phyloP scores from a whole-genome alignment of 768 basidiomycete genomes.

The Termitomyces heimii region DNA sequence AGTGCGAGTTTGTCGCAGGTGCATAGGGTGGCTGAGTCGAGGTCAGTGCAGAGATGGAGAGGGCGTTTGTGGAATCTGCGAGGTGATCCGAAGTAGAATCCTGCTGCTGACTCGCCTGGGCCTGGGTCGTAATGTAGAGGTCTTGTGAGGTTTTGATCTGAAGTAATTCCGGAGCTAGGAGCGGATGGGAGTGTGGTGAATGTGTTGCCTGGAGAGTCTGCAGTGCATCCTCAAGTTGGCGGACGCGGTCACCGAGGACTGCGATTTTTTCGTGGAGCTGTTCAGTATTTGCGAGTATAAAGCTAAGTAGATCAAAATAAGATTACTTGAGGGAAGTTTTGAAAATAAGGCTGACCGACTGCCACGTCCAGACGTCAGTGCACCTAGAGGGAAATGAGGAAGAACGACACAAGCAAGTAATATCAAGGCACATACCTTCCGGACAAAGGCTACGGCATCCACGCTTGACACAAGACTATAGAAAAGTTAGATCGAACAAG shows the following conservation, averaged over 20 bases:
- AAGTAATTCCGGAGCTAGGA: slow-evolving; percentile 52
- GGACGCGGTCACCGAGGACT: slow-evolving; percentile 56
- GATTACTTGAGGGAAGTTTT: slow-evolving; percentile 7
- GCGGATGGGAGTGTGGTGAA: slow-evolving; percentile 42
- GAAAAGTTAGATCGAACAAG: slow-evolving; percentile 13
- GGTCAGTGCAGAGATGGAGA: slow-evolving; percentile 2
- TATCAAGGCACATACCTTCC: slow-evolving; percentile 33
- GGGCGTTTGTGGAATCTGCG: slow-evolving; percentile 5
- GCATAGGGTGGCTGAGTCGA: slow-evolving; percentile 11
- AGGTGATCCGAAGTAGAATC: slow-evolving; percentile 5
- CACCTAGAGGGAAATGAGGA: slow-evolving; percentile 27
- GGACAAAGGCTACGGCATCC: slow-evolving; percentile 61
- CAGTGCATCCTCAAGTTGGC: slow-evolving; percentile 58
- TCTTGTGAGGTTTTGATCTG: slow-evolving; percentile 66
- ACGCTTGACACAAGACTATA: slow-evolving; percentile 56
- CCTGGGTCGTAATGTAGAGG: slow-evolving; percentile 36
- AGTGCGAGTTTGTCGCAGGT: not conserved
- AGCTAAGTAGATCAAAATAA: slow-evolving; percentile 27
- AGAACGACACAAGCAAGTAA: slow-evolving; percentile 4
- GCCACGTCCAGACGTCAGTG: slow-evolving; percentile 57
- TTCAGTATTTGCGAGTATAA: slow-evolving; percentile 64
- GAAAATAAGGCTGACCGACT: slow-evolving; percentile 40
- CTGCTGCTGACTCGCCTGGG: slow-evolving; percentile 6
- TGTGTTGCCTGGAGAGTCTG: slow-evolving; percentile 34
- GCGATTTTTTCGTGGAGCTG: slow-evolving; percentile 60